Base-by-base conservation (phyloP, 1,284 basidiomycete genomes). In the Ganoderma meredithae region DNA sequence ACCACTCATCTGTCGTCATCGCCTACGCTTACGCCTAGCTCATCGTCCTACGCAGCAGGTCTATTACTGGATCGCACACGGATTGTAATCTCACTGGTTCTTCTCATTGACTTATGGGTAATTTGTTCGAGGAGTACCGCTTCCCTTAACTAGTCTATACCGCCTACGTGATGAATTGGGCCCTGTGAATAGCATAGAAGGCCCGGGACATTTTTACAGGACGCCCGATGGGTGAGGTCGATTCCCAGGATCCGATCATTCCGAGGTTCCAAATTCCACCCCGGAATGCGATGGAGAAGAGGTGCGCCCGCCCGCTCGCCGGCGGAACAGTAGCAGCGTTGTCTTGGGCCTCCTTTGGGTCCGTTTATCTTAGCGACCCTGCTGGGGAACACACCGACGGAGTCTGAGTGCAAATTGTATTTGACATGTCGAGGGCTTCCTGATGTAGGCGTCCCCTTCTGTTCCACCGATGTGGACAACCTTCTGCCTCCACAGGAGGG, bases 81-180 rank as follows among this genome's bases (percentile, higher is more conserved):
- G 67, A 66, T 69, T 72, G 71, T 72, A 69, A 65, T 62, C 33
- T 22, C 44, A 43, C 41, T 68, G 65, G 58, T 33, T 67, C 53
- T 40, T 63, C 47, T 55, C 66, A 64, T 60, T 70, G 66, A 72
- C 68, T 72, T 69, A 70, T 70, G 67, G 65, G 55, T 70, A 72
- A 49, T 53, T 64, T 63, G 49, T 43, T 64, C 47, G 60, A 69
- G 68, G 71, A 68, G 56, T 69, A 68, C 68, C 67, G 44, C 36
- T 49, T 64, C 41, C 43, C 39, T 41, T 67, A 64, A 60, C 49
- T 68, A 58, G 40, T 63, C 52, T 63, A 61, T 63, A 61, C 31
- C 40, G 66, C 47, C 62, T 55, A 49, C 60, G 64, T 60, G 64
- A 33, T 65, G 33, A 41, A 69, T 67, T 67, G 60, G 44, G 22